phyloP scores from a whole-genome alignment of 108 stramenopile species.

The Chaetoceros tenuissimus region DNA sequence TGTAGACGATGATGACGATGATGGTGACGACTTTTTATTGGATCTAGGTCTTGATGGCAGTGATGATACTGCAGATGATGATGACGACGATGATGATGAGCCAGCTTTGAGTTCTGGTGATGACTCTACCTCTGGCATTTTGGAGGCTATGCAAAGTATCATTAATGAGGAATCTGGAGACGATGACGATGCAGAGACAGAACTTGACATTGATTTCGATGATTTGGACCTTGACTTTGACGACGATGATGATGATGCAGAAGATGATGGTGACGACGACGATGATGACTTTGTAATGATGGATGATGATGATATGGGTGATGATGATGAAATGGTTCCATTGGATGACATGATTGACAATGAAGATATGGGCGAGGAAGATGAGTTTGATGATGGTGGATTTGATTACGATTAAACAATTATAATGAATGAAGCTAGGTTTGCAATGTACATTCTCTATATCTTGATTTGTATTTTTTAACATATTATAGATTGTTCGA shows the following conservation, averaged over 20 bases:
- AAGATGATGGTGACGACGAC: constrained; percentile 16
- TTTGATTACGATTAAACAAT: background rate
- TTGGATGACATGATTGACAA: background rate
- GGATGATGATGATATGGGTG: constrained; percentile 30
- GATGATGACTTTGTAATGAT: constrained; percentile 18
- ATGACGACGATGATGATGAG: constrained; percentile 26
- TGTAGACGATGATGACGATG: constrained; percentile 37
- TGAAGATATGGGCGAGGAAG: background rate
- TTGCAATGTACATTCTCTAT: no score
- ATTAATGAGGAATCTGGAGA: constrained; percentile 1
- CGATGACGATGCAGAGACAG: constrained; percentile 8
- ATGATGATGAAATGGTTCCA: constrained; percentile 18
- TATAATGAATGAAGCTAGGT: no score
- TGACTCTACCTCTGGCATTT: constrained; percentile 8
- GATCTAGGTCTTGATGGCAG: constrained; percentile 63
- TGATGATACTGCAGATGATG: constrained; percentile 37
- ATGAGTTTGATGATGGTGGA: background rate
- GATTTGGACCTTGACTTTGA: constrained; percentile 17
- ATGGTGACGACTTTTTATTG: constrained; percentile 60
- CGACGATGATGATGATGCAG: constrained; percentile 11
- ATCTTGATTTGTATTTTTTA: no score
- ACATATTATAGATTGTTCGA: no score
- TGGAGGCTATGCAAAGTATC: constrained; percentile 7
- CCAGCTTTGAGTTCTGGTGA: constrained; percentile 10
- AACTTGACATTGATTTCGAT: constrained; percentile 22